Base-by-base conservation (phyloP, 2,329 filamentous ascomycete genomes). In the Pseudocercospora eumusae region DNA sequence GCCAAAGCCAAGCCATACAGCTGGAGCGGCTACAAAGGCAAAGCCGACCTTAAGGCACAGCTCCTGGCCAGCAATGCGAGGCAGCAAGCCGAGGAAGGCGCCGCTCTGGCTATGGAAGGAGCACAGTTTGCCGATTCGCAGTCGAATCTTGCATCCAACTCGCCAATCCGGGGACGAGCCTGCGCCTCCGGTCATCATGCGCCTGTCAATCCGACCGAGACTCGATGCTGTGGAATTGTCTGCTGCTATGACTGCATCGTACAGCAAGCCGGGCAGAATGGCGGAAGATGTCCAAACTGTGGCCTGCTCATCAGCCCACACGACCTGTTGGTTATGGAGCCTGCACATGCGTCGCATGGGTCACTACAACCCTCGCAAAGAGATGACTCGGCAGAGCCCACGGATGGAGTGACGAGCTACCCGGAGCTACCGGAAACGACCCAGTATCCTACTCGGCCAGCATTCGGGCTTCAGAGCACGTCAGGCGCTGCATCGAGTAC, bases 11-110 rank as follows among this genome's bases (percentile, higher is more conserved):
- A 36, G 28, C 55, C 55, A 31, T 57, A 57, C 27, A 23, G 44
- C 27, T 59, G 47, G 56, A 44, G 18, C 13, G 56, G 56, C n/a
- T 59, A 59, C 44, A 59, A 50, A 42, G 47, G 56, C 52, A 54
- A 23, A 21, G 28, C 31, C 18, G 52, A 36, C 18, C 4, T 54
- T 7, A 21, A 23, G 21, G 25, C 47, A 5, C 20, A 13, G 44
- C 20, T 47, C 23, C 15, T 25, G 18, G 44, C 44, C 10, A 47
- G n/a, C 18, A 21, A 8, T 15, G 18, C 20, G 18, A 25, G 11
- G 18, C 20, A 53, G 25, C 21, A 53, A n/a, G 11, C 25, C 28
- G 20, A 53, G 23, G 7, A 31, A 53, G 49, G 23, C 10, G 18
- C 23, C 23, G 18, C 44, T 9, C 21, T 25, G 5, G 23, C 10